phyloP scores from a whole-genome alignment of 169 alveolate genomes.

The Perkinsus olseni region DNA sequence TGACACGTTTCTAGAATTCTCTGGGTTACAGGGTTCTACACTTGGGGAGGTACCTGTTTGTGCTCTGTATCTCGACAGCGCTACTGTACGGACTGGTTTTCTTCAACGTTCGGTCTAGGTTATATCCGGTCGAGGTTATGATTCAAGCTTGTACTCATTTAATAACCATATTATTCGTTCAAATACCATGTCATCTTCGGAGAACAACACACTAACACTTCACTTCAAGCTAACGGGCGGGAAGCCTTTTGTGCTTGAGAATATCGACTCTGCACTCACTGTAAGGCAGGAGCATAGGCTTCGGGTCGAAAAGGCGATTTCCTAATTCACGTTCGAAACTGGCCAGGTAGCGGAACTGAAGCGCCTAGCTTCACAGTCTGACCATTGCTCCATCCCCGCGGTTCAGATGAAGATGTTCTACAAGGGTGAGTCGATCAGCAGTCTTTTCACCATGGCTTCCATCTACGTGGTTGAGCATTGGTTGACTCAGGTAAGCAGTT shows the following conservation, averaged over 20 bases:
- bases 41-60: background rate
- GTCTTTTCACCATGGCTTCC: background rate
- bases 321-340: background rate
- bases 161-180: background rate
- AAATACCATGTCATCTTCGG: background rate
- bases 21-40: background rate
- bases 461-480: background rate
- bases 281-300: background rate
- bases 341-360: background rate
- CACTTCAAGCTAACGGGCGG: background rate
- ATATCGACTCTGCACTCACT: background rate
- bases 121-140: no score
- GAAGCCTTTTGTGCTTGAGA: background rate
- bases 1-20: background rate
- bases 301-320: no score
- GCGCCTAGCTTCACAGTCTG: background rate
- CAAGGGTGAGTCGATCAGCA: background rate
- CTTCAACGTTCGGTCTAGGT: no score
- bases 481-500: background rate
- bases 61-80: no score
- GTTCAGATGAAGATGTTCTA: background rate
- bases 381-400: background rate
- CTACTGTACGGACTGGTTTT: no score
- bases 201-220: background rate
- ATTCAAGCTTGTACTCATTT: background rate